phyloP scores from a whole-genome alignment of 257 asterid genomes.

The Primulina eburnea region DNA sequence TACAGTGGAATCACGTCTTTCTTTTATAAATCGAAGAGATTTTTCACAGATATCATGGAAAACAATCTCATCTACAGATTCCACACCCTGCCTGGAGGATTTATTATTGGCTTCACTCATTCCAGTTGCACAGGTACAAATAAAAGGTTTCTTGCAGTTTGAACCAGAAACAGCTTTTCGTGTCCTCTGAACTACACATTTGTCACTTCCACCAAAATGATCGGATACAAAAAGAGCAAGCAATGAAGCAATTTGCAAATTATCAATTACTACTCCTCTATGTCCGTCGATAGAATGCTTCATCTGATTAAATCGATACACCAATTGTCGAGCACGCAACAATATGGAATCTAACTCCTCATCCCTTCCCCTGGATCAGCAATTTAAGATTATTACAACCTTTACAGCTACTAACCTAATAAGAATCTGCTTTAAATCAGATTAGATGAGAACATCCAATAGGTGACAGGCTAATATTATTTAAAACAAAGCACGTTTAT shows the following conservation, averaged over 20 bases:
- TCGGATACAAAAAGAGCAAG: slow-evolving; percentile 93
- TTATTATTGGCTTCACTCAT: slow-evolving; percentile 29
- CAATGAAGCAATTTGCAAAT: slow-evolving; percentile 70
- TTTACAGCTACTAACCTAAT: slow-evolving; percentile 7
- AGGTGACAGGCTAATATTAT: slow-evolving; percentile 5
- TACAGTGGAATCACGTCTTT: slow-evolving; percentile 52
- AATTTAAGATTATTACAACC: slow-evolving; percentile 13
- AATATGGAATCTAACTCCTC: slow-evolving; percentile 74
- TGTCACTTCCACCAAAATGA: slow-evolving; percentile 97
- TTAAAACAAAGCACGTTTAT: neutral
- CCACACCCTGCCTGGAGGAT: slow-evolving; percentile 33
- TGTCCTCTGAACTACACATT: slow-evolving; percentile 56
- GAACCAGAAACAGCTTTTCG: slow-evolving; percentile 78
- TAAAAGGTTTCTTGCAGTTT: slow-evolving; percentile 65
- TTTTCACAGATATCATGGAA: slow-evolving; percentile 71
- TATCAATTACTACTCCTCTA: slow-evolving; percentile 35
- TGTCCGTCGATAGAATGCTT: slow-evolving; percentile 36
- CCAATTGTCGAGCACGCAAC: slow-evolving; percentile 63
- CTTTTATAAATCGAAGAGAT: slow-evolving; percentile 62
- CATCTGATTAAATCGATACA: slow-evolving; percentile 56
- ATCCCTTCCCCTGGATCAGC: slow-evolving; percentile 64
- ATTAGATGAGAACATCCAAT: slow-evolving; percentile 8
- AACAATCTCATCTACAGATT: slow-evolving; percentile 41
- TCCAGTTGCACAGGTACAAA: slow-evolving; percentile 83
- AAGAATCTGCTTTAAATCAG: neutral